These are phyloP conservation scores for Ascocoryne sarcoides DNA, from an alignment of 2,329 filamentous ascomycete genomes.

Conservation along the genomic window DNA sequence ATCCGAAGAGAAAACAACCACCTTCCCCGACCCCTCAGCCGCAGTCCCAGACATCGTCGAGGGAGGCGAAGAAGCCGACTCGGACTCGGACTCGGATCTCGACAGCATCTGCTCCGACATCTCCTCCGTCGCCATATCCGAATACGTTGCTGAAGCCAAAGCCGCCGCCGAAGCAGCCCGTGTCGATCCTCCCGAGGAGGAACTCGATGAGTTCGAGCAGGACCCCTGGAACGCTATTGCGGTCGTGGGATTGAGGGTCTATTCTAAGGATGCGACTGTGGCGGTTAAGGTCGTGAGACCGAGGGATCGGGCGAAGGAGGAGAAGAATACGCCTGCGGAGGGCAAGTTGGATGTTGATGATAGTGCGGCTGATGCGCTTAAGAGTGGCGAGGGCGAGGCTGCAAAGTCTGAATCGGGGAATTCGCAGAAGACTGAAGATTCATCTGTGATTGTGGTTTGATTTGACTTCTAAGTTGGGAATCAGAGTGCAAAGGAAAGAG, in stretches of 20 bases:
- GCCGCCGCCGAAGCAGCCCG: conserved; percentile 5
- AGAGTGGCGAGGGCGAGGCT: background rate
- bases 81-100: conserved; percentile 6
- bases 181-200: conserved; percentile 31
- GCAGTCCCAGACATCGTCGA: background rate
- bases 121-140: conserved; percentile 12
- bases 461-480: too few relatives aligned
- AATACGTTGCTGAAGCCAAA: conserved; percentile 17
- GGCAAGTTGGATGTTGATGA: conserved; percentile 37
- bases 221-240: conserved; percentile 56
- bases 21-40: background rate
- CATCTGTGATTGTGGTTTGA: background rate
- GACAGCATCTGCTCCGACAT: conserved; percentile 17
- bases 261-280: conserved; percentile 37
- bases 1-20: background rate
- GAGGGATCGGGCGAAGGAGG: conserved; percentile 15
- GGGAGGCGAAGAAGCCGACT: conserved; percentile 4
- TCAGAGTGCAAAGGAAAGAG: too few relatives aligned
- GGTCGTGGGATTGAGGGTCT: conserved; percentile 52
- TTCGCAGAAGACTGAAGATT: background rate
- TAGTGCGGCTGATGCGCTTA: conserved; percentile 37
- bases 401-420: background rate
- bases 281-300: conserved; percentile 20
- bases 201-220: conserved; percentile 45
- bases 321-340: conserved; percentile 8